Base-by-base conservation (phyloP, 2,329 filamentous ascomycete genomes). In the Cyphellophora europaea region DNA sequence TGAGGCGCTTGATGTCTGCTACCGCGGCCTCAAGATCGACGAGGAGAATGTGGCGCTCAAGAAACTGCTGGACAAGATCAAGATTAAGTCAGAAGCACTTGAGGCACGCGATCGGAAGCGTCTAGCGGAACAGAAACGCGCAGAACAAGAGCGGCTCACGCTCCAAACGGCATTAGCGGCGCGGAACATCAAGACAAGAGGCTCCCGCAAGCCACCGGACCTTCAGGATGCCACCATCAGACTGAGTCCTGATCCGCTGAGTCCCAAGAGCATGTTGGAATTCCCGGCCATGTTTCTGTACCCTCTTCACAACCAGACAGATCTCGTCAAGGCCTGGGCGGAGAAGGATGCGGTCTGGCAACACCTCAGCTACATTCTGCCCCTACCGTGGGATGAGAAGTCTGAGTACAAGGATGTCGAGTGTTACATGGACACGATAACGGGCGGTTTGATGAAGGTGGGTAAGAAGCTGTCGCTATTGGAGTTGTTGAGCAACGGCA, bases 271-370 rank as follows among this genome's bases (percentile, higher is more conserved):
- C 46, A 67, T 70, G 1, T 68, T 98, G 2, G 68, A 67, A 3
- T 84, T 95, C 51, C 91, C 91, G 0, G 71, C 81, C 0, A 69
- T 96, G 41, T 63, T 98, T 36, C 67, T 98, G 37, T 98, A 98
- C 57, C 89, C 91, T 4, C 65, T 80, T 44, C 71, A 85, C 42
- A 69, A 81, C 30, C 79, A 96, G 65, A 82, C 77, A 1, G 91
- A 98, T 58, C 91, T 98, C 50, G 73, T 98, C 59, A 94, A 93
- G 64, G 74, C 75, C 0, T 91, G 94, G 50, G 69, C 71, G 34
- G 91, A 96, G 66, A 75, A 71, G 40, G 78, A 91, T 48, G 72
- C 71, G 11, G 66, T 95, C 17, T 70, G 69, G 5, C 78, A 89
- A 46, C 88, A 95, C 57, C 66, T 98, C 32, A 67, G 69, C 3